Percentiles rank a stretch among this genome's conserved stretches.
Evolutionary conservation across 768 basidiomycete genomes (phyloP).

Genomic region (Collybia sordida): DNA sequence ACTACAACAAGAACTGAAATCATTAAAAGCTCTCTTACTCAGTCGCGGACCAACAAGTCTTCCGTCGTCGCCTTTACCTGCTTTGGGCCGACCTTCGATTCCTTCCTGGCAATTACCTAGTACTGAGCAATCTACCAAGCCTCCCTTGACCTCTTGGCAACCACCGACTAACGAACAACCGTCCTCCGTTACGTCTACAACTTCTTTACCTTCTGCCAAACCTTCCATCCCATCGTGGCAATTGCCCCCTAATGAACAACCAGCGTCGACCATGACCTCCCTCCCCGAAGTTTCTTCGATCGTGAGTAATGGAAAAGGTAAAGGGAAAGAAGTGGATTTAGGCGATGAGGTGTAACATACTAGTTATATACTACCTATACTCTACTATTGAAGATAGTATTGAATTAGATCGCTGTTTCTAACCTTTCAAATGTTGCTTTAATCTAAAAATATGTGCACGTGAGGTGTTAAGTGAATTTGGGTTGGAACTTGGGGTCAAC

Average conservation of each 20-base stretch:
- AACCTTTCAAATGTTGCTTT: background rate
- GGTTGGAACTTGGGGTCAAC: no score
- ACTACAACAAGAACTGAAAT: constrained; percentile 92
- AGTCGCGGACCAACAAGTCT: constrained; percentile 60
- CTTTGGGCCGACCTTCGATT: constrained; percentile 68
- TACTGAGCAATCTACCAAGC: constrained; percentile 21
- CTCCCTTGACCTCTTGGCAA: constrained; percentile 1
- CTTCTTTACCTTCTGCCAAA: constrained; percentile 53
- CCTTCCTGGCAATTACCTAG: constrained; percentile 88
- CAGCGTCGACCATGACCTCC: constrained; percentile 11
- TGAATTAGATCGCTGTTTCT: constrained; percentile 1
- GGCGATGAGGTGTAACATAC: background rate
- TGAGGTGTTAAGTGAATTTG: no score
- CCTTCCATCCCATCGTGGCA: constrained; percentile 94
- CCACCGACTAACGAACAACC: constrained; percentile 21
- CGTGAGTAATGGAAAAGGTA: constrained; percentile 52
- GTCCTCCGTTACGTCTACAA: constrained; percentile 43
- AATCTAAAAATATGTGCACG: no score
- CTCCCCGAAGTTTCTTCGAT: constrained; percentile 1
- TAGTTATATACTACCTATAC: background rate
- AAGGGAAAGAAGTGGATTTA: constrained; percentile 59
- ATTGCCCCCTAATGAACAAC: constrained; percentile 45
- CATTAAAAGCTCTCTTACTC: constrained; percentile 85
- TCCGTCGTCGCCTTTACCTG: constrained; percentile 50
- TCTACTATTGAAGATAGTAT: background rate